phyloP scores from a whole-genome alignment of 331 rosid genomes.

The Malus hybrid region DNA sequence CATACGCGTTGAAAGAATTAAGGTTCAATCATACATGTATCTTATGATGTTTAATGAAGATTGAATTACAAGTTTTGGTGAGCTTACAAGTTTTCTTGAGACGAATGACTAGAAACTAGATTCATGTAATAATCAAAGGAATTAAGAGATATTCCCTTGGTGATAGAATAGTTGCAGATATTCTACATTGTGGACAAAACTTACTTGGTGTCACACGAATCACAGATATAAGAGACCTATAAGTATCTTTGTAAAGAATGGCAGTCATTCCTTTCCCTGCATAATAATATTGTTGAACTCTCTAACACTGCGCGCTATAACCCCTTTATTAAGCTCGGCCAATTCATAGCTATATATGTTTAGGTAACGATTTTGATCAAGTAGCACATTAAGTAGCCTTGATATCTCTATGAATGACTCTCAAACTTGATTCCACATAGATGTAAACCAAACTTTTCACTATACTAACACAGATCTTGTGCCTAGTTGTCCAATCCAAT shows the following conservation, averaged over 20 bases:
- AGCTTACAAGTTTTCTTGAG: conserved; percentile 32
- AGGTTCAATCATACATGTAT: conserved; percentile 1
- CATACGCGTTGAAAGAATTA: conserved; percentile 25
- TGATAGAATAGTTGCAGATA: too few species aligned
- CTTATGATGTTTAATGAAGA: not conserved
- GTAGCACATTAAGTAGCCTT: too few species aligned
- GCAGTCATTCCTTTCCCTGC: conserved; percentile 68
- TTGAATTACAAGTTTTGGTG: not conserved
- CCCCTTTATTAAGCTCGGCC: not conserved
- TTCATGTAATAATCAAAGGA: conserved; percentile 35
- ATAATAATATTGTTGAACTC: conserved; percentile 25
- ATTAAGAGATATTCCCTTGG: too few species aligned
- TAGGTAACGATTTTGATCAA: too few species aligned
- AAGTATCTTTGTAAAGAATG: conserved; percentile 59
- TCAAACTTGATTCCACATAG: too few species aligned
- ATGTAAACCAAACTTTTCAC: too few species aligned
- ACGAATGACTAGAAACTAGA: conserved; percentile 48
- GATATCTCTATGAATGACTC: too few species aligned
- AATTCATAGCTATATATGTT: conserved; percentile 12
- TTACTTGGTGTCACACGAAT: conserved; percentile 68
- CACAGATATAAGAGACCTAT: conserved; percentile 83
- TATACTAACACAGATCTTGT: too few species aligned
- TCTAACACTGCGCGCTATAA: too few species aligned
- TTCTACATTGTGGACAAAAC: not conserved
- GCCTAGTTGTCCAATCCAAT: too few species aligned